A percentile compares a stretch with the other conserved stretches of the same genome.
phyloP scores from a whole-genome alignment of 352 stramenopile species.

The Pythium plurisporium region DNA sequence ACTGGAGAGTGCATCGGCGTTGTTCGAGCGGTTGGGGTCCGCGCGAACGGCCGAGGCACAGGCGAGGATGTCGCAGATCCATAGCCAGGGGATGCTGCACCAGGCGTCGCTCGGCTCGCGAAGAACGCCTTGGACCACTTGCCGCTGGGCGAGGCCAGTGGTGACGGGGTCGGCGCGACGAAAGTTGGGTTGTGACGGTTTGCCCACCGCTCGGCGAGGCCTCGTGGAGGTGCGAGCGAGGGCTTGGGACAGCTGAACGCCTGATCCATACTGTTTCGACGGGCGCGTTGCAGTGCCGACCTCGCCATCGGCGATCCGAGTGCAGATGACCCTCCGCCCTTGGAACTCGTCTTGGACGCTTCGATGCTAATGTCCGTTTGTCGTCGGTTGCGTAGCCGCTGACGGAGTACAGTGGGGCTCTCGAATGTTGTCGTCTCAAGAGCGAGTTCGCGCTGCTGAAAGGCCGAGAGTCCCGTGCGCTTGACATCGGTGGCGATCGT shows the following conservation, averaged over 20 bases:
- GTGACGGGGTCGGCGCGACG: not conserved
- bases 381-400: not conserved
- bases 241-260: conserved; percentile 25
- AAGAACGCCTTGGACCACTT: conserved; percentile 23
- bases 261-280: conserved; percentile 12
- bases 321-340: not conserved
- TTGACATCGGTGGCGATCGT: conserved; percentile 18
- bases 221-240: not conserved
- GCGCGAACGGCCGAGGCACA: not conserved
- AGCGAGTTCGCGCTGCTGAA: conserved; percentile 8
- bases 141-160: not conserved
- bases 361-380: conserved; percentile 10
- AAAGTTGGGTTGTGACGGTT: not conserved
- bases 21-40: not conserved
- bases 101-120: conserved; percentile 4
- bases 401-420: not conserved
- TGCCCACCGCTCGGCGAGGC: not conserved
- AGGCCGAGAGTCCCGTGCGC: not conserved
- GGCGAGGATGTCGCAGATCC: conserved; percentile 1
- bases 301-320: not conserved
- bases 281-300: not conserved
- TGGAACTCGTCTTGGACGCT: not conserved
- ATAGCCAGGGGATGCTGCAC: too few species aligned
- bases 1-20: not conserved
- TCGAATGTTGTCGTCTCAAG: conserved; percentile 12